phyloP scores from a whole-genome alignment of 2,329 filamentous ascomycete genomes.

The Aureobasidium pullulans region DNA sequence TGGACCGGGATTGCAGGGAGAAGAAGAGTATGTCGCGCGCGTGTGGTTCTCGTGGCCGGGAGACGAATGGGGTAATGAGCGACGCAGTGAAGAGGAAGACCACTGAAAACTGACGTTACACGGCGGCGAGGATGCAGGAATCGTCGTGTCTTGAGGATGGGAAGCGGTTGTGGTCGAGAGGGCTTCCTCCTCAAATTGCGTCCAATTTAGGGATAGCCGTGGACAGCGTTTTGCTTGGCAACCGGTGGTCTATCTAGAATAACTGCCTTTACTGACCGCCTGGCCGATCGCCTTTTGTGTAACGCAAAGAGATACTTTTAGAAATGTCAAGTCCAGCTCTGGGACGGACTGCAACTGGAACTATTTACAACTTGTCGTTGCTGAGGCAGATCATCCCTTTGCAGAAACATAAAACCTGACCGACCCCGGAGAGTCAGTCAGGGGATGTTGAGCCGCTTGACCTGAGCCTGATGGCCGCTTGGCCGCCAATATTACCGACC shows the following conservation, averaged over 20 bases:
- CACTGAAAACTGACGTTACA: slow-evolving; percentile 12
- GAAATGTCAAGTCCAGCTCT: not conserved
- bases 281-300: not conserved
- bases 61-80: slow-evolving; percentile 13
- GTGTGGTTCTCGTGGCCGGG: slow-evolving; percentile 10
- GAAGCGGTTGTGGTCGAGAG: not conserved
- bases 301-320: not conserved
- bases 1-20: slow-evolving; percentile 12
- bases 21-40: slow-evolving; percentile 4
- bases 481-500: not conserved
- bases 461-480: not conserved
- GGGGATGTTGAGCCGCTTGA: not conserved
- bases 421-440: not conserved
- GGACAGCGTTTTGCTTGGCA: not conserved
- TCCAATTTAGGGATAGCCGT: not conserved
- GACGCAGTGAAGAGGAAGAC: slow-evolving; percentile 9
- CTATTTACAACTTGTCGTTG: not conserved
- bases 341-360: not conserved
- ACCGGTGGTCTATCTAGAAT: slow-evolving; percentile 1
- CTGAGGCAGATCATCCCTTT: not conserved
- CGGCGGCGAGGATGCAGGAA: slow-evolving; percentile 13
- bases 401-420: not conserved
- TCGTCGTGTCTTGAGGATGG: slow-evolving; percentile 5
- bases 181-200: slow-evolving; percentile 2
- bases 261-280: slow-evolving; percentile 5